Percentiles rank a stretch among this genome's conserved stretches.
phyloP scores from a whole-genome alignment of 345 rosid species.

The Populus alba region DNA sequence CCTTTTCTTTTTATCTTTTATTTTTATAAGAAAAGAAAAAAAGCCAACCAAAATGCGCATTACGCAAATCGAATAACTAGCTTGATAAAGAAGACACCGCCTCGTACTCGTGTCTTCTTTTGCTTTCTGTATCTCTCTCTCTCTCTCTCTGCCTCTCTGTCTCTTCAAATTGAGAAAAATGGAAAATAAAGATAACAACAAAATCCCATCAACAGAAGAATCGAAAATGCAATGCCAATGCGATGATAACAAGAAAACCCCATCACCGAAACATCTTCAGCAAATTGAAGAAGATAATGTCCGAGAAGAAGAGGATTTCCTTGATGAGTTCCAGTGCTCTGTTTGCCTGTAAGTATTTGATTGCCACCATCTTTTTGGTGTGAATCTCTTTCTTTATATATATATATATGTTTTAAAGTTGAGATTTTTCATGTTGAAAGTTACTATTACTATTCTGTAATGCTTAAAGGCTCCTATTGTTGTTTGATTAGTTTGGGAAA shows the following conservation, averaged over 20 bases:
- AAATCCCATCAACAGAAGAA: background rate
- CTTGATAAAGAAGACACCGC: background rate
- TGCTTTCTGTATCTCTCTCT: background rate
- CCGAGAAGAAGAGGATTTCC: conserved; percentile 8
- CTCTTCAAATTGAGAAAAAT: background rate
- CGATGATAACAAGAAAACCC: background rate
- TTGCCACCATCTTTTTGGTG: background rate
- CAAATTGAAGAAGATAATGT: background rate
- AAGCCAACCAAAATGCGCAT: too few species aligned
- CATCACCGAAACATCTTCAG: background rate
- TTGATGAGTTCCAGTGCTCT: background rate
- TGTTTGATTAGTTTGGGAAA: background rate
- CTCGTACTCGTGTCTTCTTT: background rate
- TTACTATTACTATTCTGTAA: background rate
- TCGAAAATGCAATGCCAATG: background rate
- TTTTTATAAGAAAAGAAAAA: too few species aligned
- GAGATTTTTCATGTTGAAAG: background rate
- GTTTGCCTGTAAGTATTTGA: conserved; percentile 10
- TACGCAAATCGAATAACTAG: too few species aligned
- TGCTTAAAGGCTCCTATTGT: background rate
- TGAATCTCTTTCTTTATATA: background rate
- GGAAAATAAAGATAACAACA: background rate
- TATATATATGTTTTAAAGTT: background rate
- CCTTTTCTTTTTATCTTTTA: too few species aligned
- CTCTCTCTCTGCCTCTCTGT: background rate